These are phyloP conservation scores for Erysimum cheiri DNA, from an alignment of 441 rosid genomes.

Conservation along the genomic window DNA sequence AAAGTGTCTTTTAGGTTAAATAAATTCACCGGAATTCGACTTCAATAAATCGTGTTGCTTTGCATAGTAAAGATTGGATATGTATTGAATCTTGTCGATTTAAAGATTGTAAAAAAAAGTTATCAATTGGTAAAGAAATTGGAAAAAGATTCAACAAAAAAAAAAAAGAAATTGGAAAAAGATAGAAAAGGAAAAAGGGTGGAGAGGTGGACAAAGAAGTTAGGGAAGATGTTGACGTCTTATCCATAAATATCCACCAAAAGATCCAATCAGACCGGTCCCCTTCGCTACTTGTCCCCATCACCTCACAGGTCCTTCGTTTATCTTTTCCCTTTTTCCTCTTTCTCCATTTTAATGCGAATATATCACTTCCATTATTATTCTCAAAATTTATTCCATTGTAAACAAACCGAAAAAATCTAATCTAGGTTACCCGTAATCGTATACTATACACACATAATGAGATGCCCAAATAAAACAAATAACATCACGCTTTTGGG, in stretches of 20 bases:
- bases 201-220: conserved; percentile 51
- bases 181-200: neutral
- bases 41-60: no score
- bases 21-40: no score
- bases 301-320: conserved; percentile 24
- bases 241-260: conserved; percentile 54
- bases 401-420: neutral
- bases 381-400: neutral
- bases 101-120: no score
- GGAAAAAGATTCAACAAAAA: conserved; percentile 47
- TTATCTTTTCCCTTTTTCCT: conserved; percentile 25
- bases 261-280: conserved; percentile 42
- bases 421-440: neutral
- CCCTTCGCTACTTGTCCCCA: conserved; percentile 34
- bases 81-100: no score
- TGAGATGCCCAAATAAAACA: neutral
- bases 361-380: conserved; percentile 13
- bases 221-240: conserved; percentile 59
- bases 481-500: neutral
- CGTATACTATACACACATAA: no score
- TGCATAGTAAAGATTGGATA: no score
- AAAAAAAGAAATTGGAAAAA: no score
- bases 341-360: conserved; percentile 20
- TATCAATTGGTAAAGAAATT: conserved; percentile 20
- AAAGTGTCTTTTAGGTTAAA: no score